Evolutionary conservation across 169 alveolate species (phyloP).

Genomic region (Eimeria acervulina): DNA sequence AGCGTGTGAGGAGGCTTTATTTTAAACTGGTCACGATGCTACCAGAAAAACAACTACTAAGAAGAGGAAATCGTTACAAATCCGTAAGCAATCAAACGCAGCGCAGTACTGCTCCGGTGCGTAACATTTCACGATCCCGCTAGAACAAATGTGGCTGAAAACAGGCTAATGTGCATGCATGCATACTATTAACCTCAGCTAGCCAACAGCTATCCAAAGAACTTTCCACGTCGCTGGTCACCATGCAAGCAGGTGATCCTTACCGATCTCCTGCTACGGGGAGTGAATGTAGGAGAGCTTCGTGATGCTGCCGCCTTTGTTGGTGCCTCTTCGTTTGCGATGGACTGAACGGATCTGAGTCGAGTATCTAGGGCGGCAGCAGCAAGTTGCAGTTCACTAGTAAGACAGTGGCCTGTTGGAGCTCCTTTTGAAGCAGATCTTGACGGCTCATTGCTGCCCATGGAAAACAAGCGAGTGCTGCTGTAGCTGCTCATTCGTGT

Average conservation of each 20-base stretch:
- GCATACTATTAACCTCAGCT: too few species aligned
- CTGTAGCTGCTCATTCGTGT: conserved; percentile 50
- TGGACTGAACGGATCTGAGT: background rate
- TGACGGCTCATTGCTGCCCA: background rate
- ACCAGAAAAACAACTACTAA: background rate
- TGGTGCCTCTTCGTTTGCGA: conserved; percentile 10
- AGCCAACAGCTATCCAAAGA: background rate
- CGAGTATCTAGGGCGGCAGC: background rate
- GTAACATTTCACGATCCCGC: background rate
- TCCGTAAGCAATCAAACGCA: background rate
- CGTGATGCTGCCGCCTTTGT: background rate
- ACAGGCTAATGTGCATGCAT: too few species aligned
- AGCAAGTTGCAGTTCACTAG: conserved; percentile 22
- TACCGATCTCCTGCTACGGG: background rate
- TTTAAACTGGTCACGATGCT: background rate
- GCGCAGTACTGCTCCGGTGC: background rate
- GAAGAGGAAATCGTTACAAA: background rate
- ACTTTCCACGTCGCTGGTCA: background rate
- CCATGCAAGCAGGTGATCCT: background rate
- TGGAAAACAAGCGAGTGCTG: conserved; percentile 20
- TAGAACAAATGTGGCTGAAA: background rate
- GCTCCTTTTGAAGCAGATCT: background rate
- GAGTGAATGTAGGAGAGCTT: background rate
- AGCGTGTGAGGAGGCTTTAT: background rate
- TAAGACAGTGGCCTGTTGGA: background rate